Percentiles rank a stretch among this genome's conserved stretches.
Evolutionary conservation across 345 rosid genomes (phyloP).

Genomic region (Rhizophora apiculata): DNA sequence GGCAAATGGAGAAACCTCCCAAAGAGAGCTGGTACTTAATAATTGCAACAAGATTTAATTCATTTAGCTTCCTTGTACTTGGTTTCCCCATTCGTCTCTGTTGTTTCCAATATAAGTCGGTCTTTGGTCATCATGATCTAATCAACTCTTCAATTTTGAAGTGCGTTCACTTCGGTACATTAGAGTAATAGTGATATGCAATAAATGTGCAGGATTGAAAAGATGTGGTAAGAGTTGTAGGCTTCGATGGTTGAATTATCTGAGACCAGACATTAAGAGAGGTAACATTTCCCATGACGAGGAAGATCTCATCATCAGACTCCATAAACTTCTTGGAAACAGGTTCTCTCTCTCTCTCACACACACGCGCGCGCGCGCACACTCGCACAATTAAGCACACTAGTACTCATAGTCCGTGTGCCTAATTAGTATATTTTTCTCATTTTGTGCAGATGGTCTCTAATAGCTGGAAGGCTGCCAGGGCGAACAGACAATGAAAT

Average conservation of each 20-base stretch:
- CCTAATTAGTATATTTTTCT: neutral
- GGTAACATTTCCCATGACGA: conserved; percentile 39
- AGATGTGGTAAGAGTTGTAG: conserved; percentile 46
- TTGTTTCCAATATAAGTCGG: no score
- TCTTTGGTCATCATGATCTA: neutral
- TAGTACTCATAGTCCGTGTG: no score
- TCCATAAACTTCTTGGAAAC: conserved; percentile 19
- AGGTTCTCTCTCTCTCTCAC: conserved; percentile 1
- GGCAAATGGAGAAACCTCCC: conserved; percentile 13
- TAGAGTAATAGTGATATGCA: neutral
- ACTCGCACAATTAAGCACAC: no score
- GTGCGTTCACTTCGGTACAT: neutral
- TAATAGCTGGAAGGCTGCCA: conserved; percentile 44
- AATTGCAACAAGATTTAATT: neutral
- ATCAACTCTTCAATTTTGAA: no score
- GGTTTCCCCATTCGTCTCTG: no score
- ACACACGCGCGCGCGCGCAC: no score
- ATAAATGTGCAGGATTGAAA: conserved; percentile 4
- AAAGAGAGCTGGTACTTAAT: conserved; percentile 9
- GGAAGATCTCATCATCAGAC: conserved; percentile 43
- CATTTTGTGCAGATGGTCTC: conserved; percentile 9
- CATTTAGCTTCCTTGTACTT: neutral
- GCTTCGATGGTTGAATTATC: conserved; percentile 40
- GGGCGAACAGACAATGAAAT: conserved; percentile 43
- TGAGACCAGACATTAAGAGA: conserved; percentile 42